Evolutionary conservation across 2,329 filamentous ascomycete species (phyloP).

Genomic region (Fusarium abutilonis): DNA sequence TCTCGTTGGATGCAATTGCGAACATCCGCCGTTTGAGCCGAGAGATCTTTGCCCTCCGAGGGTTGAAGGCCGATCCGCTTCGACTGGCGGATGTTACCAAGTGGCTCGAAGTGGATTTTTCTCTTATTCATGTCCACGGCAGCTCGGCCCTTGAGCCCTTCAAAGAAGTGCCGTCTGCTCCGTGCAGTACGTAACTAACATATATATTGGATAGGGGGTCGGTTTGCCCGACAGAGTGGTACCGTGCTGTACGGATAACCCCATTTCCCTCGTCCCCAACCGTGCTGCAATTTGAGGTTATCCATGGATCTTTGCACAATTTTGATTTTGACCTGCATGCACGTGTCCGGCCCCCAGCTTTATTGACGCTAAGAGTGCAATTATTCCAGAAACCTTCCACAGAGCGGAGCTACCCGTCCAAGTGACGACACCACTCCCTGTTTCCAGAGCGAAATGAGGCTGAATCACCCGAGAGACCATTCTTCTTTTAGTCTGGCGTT

Average conservation of each 20-base stretch:
- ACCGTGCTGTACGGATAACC: conserved; percentile 4
- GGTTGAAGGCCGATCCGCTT: conserved; percentile 25
- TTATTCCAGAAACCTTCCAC: conserved; percentile 45
- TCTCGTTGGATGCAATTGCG: conserved; percentile 30
- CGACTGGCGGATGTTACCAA: conserved; percentile 34
- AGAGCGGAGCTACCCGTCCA: conserved; percentile 26
- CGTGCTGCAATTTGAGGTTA: conserved; percentile 38
- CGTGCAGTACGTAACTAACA: conserved; percentile 17
- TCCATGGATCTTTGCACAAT: conserved; percentile 39
- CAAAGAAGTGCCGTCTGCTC: conserved; percentile 19
- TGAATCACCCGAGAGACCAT: conserved; percentile 33
- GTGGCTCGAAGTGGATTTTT: conserved; percentile 39
- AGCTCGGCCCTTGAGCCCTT: conserved; percentile 36
- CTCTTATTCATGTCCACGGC: conserved; percentile 30
- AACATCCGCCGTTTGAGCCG: conserved; percentile 19
- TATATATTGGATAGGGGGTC: conserved; percentile 2
- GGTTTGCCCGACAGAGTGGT: conserved; percentile 27
- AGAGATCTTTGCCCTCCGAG: conserved; percentile 34
- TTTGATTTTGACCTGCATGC: conserved; percentile 42
- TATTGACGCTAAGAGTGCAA: conserved; percentile 30
- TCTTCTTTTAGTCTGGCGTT: conserved; percentile 31
- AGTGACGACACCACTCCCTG: conserved; percentile 36
- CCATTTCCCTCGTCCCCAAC: conserved; percentile 40
- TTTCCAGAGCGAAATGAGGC: conserved; percentile 38
- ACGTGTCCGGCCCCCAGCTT: conserved; percentile 31